Evolutionary conservation across 139 green algal genomes (phyloP), one percentile per base, ranked within the genome.

Genomic region (Asterochloris sp.): DNA sequence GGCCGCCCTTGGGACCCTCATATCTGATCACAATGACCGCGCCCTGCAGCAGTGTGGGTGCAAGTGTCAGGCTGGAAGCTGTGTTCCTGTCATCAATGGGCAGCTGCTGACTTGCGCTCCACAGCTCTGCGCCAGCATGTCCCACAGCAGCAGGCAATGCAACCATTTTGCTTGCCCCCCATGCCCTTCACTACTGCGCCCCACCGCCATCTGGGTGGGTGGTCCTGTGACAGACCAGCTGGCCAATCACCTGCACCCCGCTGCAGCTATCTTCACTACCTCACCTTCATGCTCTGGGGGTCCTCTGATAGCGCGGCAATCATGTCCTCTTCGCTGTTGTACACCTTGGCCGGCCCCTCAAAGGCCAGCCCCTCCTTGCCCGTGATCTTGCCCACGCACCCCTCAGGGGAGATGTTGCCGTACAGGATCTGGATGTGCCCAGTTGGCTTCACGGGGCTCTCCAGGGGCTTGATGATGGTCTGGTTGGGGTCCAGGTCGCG

Each of bases 371-470:
- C 90, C 86, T 94, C 91, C 87, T 95, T 94, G 83, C 97, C 97
- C 0, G 97, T 99, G 89, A 99, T 99, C 92, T 99, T 99, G 38
- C 93, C 97, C 38, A 99, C 97, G 29, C 90, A 96, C 38, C 97
- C 97, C 82, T 96, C 93, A 16, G 94, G 94, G 0, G 95, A 93
- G 26, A 99, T 82, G 90, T 99, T 98, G 81, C 97, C 97, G 86
- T 99, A 99, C 78, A 99, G 84, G 79, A 97, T 97, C 90, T 98
- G 83, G 15, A 91, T 74, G 88, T 90, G 90, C 62, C 87, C 89
- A 29, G 67, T 82, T 9, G 75, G 8, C 90, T 99, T 99, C 89
- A 99, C 98, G 81, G 96, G 95, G 24, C 81, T 86, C 26, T 96
- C 90, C n/a, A 96, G 27, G 14, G 94, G 92, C 77, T 95, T 78